These are phyloP conservation scores for Syncephalastrum racemosum DNA, from an alignment of 371 early-diverging fungal genomes.

Conservation along the genomic window DNA sequence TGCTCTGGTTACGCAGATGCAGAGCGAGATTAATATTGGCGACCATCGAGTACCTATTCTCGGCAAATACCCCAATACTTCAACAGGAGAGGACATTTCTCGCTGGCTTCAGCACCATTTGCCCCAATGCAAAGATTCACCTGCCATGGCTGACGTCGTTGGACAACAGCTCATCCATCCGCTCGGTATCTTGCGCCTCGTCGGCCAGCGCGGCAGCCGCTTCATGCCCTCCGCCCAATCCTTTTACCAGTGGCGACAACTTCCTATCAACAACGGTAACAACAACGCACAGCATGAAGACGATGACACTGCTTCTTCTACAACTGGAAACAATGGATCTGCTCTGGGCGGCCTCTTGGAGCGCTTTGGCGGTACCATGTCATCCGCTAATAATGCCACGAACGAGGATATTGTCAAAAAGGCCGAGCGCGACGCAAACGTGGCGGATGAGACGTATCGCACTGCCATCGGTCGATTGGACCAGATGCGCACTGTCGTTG, in stretches of 20 bases:
- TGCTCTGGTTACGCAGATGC: constrained; percentile 46
- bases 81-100: constrained; percentile 68
- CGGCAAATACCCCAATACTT: constrained; percentile 68
- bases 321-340: constrained; percentile 1
- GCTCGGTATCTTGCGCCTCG: constrained; percentile 63
- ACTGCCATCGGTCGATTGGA: constrained; percentile 63
- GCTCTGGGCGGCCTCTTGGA: constrained; percentile 35
- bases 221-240: constrained; percentile 61
- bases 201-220: constrained; percentile 73
- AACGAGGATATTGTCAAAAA: constrained; percentile 47
- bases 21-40: constrained; percentile 54
- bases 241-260: constrained; percentile 70
- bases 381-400: constrained; percentile 10
- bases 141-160: constrained; percentile 66
- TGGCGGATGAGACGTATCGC: constrained; percentile 65
- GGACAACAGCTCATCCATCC: constrained; percentile 69
- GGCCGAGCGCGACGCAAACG: constrained; percentile 62
- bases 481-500: constrained; percentile 65
- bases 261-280: constrained; percentile 30
- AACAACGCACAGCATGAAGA: constrained; percentile 21
- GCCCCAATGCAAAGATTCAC: constrained; percentile 57
- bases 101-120: constrained; percentile 70
- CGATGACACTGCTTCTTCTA: constrained; percentile 18
- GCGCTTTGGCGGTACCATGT: constrained; percentile 21
- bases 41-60: constrained; percentile 72